These are phyloP conservation scores for Fremontodendron californicum DNA, from an alignment of 345 rosid species.

Conservation along the genomic window DNA sequence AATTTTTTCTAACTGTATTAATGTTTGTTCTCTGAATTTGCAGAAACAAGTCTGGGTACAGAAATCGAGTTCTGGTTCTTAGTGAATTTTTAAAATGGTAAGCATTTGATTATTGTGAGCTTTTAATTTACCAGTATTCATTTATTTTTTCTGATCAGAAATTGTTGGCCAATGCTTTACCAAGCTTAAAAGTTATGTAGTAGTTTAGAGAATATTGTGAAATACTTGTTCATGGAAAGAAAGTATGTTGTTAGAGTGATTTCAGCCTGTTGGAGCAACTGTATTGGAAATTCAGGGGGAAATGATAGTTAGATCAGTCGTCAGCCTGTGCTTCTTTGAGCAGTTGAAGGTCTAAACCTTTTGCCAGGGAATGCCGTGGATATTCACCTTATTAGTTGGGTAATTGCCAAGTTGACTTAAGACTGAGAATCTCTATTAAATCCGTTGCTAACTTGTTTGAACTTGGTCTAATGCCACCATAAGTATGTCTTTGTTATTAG, in stretches of 20 bases:
- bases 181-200: neutral
- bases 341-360: neutral
- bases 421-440: neutral
- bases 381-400: neutral
- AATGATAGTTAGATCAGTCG: neutral
- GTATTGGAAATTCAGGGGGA: neutral
- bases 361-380: neutral
- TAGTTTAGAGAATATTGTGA: neutral
- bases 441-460: neutral
- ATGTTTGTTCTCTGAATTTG: slow-evolving; percentile 3
- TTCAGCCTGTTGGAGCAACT: neutral
- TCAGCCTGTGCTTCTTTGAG: neutral
- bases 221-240: neutral
- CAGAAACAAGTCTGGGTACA: too few species aligned
- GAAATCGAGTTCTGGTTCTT: slow-evolving; percentile 46
- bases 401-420: neutral
- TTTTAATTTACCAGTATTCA: neutral
- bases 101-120: slow-evolving; percentile 8
- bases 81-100: slow-evolving; percentile 26
- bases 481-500: neutral
- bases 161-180: neutral
- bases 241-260: neutral
- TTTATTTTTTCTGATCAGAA: neutral
- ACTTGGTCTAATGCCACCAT: neutral
- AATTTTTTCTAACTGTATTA: neutral